Percentiles rank a stretch among this genome's conserved stretches.
phyloP scores from a whole-genome alignment of 1,284 basidiomycete genomes.

The Puccinia coronata region DNA sequence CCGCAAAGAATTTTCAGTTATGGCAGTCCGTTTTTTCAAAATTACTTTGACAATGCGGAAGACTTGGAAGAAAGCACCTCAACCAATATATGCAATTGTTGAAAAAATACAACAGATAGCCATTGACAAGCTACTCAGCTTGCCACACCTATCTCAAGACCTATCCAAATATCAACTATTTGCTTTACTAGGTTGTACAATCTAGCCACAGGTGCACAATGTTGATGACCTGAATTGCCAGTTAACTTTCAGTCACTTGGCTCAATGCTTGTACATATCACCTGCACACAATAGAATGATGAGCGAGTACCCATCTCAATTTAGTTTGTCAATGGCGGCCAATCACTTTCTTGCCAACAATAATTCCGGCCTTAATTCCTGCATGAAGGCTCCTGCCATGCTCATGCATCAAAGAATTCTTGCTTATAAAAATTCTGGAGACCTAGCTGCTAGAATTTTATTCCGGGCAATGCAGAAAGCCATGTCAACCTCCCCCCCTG shows the following conservation, averaged over 20 bases:
- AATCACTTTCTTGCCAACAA: background rate
- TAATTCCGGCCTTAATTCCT: background rate
- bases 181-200: no score
- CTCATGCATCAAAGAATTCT: background rate
- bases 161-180: no score
- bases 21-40: background rate
- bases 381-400: background rate
- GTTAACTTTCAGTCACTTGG: background rate
- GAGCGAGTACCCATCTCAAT: conserved; percentile 11
- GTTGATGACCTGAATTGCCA: background rate
- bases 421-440: background rate
- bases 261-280: no score
- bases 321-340: background rate
- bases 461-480: conserved; percentile 9
- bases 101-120: background rate
- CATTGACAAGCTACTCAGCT: background rate
- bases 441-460: background rate
- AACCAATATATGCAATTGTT: background rate
- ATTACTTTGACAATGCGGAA: background rate
- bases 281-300: background rate
- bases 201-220: background rate
- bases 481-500: no score
- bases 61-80: background rate
- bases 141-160: no score
- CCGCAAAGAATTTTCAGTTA: conserved; percentile 6